Percentiles rank a stretch among this genome's conserved stretches.
Evolutionary conservation across 1,284 basidiomycete genomes (phyloP).

Genomic region (Pseudozyma sp.): DNA sequence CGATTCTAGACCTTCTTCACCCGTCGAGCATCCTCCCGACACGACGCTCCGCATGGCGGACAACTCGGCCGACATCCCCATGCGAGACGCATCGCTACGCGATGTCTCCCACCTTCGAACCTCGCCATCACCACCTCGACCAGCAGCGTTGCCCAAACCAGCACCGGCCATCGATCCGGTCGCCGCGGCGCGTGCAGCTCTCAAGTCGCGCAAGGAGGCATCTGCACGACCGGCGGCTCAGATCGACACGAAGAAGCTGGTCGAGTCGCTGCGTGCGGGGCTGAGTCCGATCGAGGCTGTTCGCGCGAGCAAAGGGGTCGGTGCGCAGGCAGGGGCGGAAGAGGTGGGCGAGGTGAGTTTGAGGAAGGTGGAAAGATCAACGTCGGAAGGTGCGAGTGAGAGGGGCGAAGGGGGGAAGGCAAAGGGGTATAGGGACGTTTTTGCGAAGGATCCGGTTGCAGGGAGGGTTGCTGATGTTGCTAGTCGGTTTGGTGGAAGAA

Average conservation of each 20-base stretch:
- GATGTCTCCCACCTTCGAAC: neutral
- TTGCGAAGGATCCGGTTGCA: slow-evolving; percentile 54
- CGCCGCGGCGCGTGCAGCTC: slow-evolving; percentile 32
- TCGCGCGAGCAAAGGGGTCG: slow-evolving; percentile 27
- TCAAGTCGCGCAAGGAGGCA: slow-evolving; percentile 22
- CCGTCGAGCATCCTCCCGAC: neutral
- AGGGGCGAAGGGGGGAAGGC: neutral
- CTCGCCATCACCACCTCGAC: neutral
- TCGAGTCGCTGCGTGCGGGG: slow-evolving; percentile 41
- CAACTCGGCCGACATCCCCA: slow-evolving; percentile 1
- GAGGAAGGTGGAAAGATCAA: neutral
- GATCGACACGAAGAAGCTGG: slow-evolving; percentile 48
- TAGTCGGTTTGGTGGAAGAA: slow-evolving; percentile 45
- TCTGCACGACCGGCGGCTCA: slow-evolving; percentile 8
- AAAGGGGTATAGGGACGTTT: slow-evolving; percentile 40
- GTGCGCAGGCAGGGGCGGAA: too few relatives aligned
- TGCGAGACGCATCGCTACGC: slow-evolving; percentile 15
- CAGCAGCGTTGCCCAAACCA: neutral
- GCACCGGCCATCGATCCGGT: slow-evolving; percentile 24
- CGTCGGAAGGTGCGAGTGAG: neutral
- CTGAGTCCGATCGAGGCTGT: slow-evolving; percentile 39
- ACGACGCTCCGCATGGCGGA: neutral
- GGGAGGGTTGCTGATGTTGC: slow-evolving; percentile 59
- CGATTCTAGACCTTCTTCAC: slow-evolving; percentile 1
- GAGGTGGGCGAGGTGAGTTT: neutral